Percentiles rank a stretch among this genome's conserved stretches.
Conservation (phyloP, 441 rosid species). For the Brassica balearica region DNA sequence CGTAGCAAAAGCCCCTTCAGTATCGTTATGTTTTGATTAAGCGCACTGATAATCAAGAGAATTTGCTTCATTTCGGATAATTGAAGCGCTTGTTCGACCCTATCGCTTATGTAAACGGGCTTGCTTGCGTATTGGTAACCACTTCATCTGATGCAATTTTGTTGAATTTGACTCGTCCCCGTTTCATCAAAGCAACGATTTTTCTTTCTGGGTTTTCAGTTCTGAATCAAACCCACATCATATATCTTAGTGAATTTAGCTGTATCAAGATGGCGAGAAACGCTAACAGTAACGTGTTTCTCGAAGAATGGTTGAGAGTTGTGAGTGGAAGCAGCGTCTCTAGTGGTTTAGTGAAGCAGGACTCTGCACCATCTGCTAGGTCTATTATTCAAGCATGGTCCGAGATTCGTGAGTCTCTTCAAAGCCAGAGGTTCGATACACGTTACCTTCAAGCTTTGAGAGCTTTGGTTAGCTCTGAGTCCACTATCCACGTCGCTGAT, state of each 20-base stretch:
- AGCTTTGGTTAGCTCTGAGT: slow-evolving; percentile 61
- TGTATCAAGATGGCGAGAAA: slow-evolving; percentile 64
- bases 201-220: slow-evolving; percentile 19
- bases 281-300: slow-evolving; percentile 55
- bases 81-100: too few relatives aligned
- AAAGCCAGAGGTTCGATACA: slow-evolving; percentile 57
- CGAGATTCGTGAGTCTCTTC: slow-evolving; percentile 75
- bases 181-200: not conserved
- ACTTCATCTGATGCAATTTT: slow-evolving; percentile 6
- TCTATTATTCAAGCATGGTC: slow-evolving; percentile 90
- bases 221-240: slow-evolving; percentile 20
- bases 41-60: too few relatives aligned
- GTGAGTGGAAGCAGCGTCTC: slow-evolving; percentile 46
- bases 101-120: not conserved
- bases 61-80: too few relatives aligned
- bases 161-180: slow-evolving; percentile 3
- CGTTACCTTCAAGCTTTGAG: slow-evolving; percentile 72
- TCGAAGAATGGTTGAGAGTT: slow-evolving; percentile 81
- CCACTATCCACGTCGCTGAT: slow-evolving; percentile 87
- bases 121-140: slow-evolving; percentile 3
- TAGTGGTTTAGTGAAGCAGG: slow-evolving; percentile 37
- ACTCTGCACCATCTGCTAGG: slow-evolving; percentile 65
- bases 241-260: not conserved
- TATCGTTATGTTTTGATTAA: too few relatives aligned
- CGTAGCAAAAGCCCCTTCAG: too few relatives aligned